Base-by-base conservation (phyloP, 2,329 filamentous ascomycete genomes). In the Purpureocillium takamizusanense region DNA sequence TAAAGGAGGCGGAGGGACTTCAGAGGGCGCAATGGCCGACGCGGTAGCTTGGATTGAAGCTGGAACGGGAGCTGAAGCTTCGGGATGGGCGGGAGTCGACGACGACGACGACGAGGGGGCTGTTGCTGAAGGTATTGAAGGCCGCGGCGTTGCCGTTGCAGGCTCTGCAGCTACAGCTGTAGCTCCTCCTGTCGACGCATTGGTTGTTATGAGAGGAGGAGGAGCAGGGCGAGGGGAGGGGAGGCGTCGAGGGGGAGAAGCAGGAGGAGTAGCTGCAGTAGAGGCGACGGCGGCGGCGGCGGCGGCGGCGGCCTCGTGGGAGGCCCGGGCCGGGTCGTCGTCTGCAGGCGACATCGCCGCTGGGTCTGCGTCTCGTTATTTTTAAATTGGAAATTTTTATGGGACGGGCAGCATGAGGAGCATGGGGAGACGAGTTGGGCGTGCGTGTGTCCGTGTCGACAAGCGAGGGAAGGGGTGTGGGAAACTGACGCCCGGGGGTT, bases 351-450 rank as follows among this genome's bases (percentile, higher is more conserved):
- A 41, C 50, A 51, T 51, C 37, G 45, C 46, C 38, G 27, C 33
- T 25, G 21, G 21, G 21, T 25, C 21, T 25, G 21, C 28, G 28
- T 32, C n/a, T 34, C 31, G 13, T 23, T 28, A 33, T 15, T 33
- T 12, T 23, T 17, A 12, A 33, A 15, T 33, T 17, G 9, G 31
- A 11, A 33, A 17, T 33, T 17, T 56, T 60, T 59, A 59, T 60
- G 57, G 56, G 58, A 56, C 56, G 51, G 42, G 46, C 46, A 49
- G 56, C 48, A 56, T 56, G 51, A 43, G 41, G 37, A 35, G 30
- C 35, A 25, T 25, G 21, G 21, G 21, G 21, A 25, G 21, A 25
- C 21, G 21, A 25, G 21, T 25, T 25, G 21, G 21, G 21, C 21
- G 21, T 25, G 21, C 21, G 21, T 6, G 21, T 25, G 30, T 31